Conservation (phyloP, 306 rosid genomes). For the Pyrus communis region DNA sequence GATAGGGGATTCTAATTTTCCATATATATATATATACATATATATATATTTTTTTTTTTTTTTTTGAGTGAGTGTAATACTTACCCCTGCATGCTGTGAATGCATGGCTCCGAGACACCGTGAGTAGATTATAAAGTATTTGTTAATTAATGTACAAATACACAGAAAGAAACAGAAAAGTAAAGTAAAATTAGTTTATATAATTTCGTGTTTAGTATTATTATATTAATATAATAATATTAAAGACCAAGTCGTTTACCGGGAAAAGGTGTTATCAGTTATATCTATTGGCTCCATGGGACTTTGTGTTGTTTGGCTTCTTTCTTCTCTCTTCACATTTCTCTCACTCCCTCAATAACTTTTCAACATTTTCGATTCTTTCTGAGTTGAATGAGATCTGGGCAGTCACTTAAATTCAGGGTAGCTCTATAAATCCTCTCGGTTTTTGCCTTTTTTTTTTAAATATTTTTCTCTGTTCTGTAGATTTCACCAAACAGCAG, state of each 20-base stretch:
- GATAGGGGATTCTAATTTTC: too few species aligned
- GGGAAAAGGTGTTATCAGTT: constrained; percentile 19
- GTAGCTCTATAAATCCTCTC: constrained; percentile 1
- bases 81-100: neutral
- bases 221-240: neutral
- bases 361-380: neutral
- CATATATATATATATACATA: too few species aligned
- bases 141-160: neutral
- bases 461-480: neutral
- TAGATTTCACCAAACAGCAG: neutral
- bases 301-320: neutral
- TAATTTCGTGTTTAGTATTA: neutral
- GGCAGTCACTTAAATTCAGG: constrained; percentile 20
- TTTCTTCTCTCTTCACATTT: neutral
- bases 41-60: too few species aligned
- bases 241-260: constrained; percentile 10
- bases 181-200: neutral
- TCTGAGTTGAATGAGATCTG: constrained; percentile 11
- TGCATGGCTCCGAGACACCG: neutral
- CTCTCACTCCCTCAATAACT: neutral
- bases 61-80: neutral
- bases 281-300: neutral
- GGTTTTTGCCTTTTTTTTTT: neutral
- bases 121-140: neutral
- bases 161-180: neutral